Conservation (phyloP, 345 rosid genomes). For the Trapa bicornis region DNA sequence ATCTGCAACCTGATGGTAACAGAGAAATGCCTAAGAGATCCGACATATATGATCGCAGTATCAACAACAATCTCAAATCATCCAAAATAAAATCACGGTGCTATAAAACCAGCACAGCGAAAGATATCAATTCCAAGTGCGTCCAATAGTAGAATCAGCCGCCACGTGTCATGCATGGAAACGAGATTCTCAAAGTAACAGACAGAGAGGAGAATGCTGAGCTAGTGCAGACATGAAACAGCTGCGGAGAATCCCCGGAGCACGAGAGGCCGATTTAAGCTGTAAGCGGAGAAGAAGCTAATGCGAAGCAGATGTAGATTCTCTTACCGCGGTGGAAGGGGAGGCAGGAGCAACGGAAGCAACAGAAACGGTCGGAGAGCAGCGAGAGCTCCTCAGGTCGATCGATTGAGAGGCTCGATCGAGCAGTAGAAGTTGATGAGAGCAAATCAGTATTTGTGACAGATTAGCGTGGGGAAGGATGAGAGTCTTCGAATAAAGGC, state of each 20-base stretch:
- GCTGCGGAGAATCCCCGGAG: background rate
- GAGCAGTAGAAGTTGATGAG: background rate
- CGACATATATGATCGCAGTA: background rate
- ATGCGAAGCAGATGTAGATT: background rate
- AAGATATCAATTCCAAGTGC: background rate
- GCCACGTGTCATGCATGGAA: background rate
- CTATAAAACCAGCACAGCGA: background rate
- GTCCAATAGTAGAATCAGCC: background rate
- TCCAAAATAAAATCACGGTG: background rate
- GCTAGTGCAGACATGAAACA: background rate
- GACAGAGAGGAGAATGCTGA: background rate
- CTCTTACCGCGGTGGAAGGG: background rate
- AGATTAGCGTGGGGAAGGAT: no score
- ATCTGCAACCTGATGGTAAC: background rate
- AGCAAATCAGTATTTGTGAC: no score
- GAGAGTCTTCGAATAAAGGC: no score
- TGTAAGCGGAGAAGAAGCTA: background rate
- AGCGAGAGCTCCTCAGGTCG: background rate
- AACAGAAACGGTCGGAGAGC: background rate
- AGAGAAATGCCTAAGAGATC: background rate
- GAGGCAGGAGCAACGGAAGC: background rate
- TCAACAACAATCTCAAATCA: background rate
- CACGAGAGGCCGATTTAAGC: background rate
- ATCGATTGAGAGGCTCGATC: background rate
- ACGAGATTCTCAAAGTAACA: background rate